Evolutionary conservation across 768 basidiomycete genomes (phyloP), one percentile per base, ranked within the genome.

Genomic region (Daedaleopsis sinensis): DNA sequence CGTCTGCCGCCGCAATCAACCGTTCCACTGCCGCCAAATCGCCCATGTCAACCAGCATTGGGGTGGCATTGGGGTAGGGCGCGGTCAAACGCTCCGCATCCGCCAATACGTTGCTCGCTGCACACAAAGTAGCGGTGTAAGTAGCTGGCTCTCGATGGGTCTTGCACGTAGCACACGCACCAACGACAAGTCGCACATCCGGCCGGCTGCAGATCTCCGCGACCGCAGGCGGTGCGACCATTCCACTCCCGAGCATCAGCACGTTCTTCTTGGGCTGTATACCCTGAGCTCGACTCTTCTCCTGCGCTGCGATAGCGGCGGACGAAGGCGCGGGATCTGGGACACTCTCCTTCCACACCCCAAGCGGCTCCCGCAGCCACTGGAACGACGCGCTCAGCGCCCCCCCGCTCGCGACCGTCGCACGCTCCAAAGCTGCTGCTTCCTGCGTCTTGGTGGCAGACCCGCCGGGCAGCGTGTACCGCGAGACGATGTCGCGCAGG

Each of bases 201-300:
- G 70, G 65, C 57, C 86, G 77, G 64, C 79, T 79, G 46, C 84
- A 83, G 52, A 97, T 80, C 68, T 90, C 83, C 54, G 90, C 84
- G 3, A 94, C 87, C 0, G 92, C 91, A 16, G 96, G 96, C 2
- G 89, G 90, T 5, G 94, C 93, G 19, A 98, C 96, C 87, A 97
- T 94, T n/a, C 96, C 96, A 57, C 91, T 94, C 9, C 96, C 96
- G 2, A 98, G 81, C 68, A 97, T 78, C 37, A 98, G 73, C 0
- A 95, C 82, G 67, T 81, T 84, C 77, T 88, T 89, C 74, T 84
- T 86, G 66, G 59, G 75, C 55, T 52, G 35, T 21, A 32, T 32
- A 27, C 56, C 35, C 42, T 47, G 11, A 19, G 37, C 10, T 37
- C 23, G 37, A 21, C 47, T 4, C 27, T 13, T 50, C 61, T 32